These are phyloP conservation scores for Cystobasidium slooffiae DNA, from an alignment of 1,284 basidiomycete genomes.

Conservation along the genomic window DNA sequence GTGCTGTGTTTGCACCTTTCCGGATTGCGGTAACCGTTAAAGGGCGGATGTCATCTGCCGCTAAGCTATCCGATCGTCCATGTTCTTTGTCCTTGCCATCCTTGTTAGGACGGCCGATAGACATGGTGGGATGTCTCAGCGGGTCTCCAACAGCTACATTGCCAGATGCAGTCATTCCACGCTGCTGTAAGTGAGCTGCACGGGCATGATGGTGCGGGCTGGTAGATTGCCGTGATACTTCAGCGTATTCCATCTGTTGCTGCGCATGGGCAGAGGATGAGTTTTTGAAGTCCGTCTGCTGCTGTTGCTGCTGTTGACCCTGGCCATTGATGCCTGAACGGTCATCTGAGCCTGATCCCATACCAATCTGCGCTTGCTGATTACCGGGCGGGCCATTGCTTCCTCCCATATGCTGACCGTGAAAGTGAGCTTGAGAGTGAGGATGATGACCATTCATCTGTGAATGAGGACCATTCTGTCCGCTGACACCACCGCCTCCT, in stretches of 20 bases:
- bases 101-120: slow-evolving; percentile 45
- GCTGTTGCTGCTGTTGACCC: slow-evolving; percentile 34
- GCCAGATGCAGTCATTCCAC: slow-evolving; percentile 60
- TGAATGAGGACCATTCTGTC: slow-evolving; percentile 7
- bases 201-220: slow-evolving; percentile 65
- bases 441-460: slow-evolving; percentile 37
- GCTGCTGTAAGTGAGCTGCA: slow-evolving; percentile 63
- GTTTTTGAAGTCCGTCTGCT: slow-evolving; percentile 37
- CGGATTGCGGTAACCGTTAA: slow-evolving; percentile 27
- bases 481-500: neutral
- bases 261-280: slow-evolving; percentile 53
- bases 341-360: slow-evolving; percentile 23
- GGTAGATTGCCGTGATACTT: slow-evolving; percentile 60
- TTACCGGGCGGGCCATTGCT: slow-evolving; percentile 21
- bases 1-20: slow-evolving; percentile 16
- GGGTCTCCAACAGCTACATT: slow-evolving; percentile 61
- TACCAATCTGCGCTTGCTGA: slow-evolving; percentile 26
- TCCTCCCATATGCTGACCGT: slow-evolving; percentile 27
- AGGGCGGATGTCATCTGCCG: slow-evolving; percentile 18
- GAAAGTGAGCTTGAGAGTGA: slow-evolving; percentile 37
- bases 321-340: slow-evolving; percentile 37
- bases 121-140: slow-evolving; percentile 47
- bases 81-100: slow-evolving; percentile 39
- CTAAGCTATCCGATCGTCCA: slow-evolving; percentile 21
- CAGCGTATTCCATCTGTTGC: slow-evolving; percentile 54